Base-by-base conservation (phyloP, 495 filamentous ascomycete genomes). In the Parathielavia hyrcaniae region DNA sequence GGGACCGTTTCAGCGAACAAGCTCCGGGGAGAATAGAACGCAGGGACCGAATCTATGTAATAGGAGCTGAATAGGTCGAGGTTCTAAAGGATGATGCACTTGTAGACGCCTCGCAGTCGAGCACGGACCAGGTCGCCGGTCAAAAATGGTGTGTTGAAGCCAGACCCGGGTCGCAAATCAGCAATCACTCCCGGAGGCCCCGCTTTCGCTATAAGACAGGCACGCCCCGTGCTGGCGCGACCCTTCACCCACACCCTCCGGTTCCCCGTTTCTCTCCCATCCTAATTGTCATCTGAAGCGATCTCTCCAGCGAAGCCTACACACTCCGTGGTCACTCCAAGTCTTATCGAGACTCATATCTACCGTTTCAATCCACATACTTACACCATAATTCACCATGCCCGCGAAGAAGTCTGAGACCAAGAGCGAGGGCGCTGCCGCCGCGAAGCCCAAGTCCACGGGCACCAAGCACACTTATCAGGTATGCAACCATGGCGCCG, bases 391-490 rank as follows among this genome's bases (percentile, higher is more conserved):
- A 62, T 61, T 72, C 76, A 72, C 65, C 69, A 85, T 85, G 83
- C 73, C 82, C 81, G 81, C 83, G 70, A 85, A 85, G 80, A 85
- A 85, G 76, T 70, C 80, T 61, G 72, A 75, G 45, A 53, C 63
- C 49, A 67, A 68, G 64, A 36, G 47, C 43, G 62, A 66, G 52
- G 64, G 71, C 44, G 68, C 75, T 38, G 65, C 78, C 50, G 67
- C 78, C 62, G 64, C 78, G 73, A 82, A 82, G 79, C 64, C 80
- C 67, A 83, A 83, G 80, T 60, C 73, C 11, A 45, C 73, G 46
- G 72, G 72, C 66, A 69, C 76, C 53, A 76, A 80, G 53, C 69
- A 79, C 72, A 75, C 76, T 36, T 81, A 82, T 64, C 83, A 85
- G 74, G 77, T 79, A 67, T 71, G 82, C 74, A 61, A 50, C 51